Evolutionary conservation across 768 basidiomycete genomes (phyloP), one percentile per base, ranked within the genome.

Genomic region (Boletus patriciae): DNA sequence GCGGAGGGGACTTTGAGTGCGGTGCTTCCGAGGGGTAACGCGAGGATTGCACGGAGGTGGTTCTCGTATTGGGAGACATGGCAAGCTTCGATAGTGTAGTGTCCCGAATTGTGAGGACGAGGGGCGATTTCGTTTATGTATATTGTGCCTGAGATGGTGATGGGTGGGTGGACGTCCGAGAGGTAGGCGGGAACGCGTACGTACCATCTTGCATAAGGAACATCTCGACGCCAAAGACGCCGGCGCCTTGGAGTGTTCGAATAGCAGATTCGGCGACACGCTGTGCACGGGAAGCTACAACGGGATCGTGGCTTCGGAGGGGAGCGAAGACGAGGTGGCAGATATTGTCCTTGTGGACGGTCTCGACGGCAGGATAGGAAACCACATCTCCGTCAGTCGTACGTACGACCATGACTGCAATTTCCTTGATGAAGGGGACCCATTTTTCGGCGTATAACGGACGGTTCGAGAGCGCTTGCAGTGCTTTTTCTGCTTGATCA

Each of bases 21-120:
- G 0, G 94, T 94, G 5, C 90, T 91, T 27, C 95, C 96, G 19
- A 98, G 81, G 9, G 95, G 94, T 6, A 98, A 81, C 37, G 81
- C 83, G 15, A 98, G 85, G 71, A 99, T 95, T 19, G 94, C 91
- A 36, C 94, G 92, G 49, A 98, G 87, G 72, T 98, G 97, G 63
- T 98, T 97, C 72, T 94, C 93, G 74, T 92, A 99, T 74, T 98
- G 97, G 3, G 96, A 98, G 3, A 94, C 92, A 63, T 92, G 80
- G 72, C 94, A 98, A 0, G 96, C 94, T 75, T 98, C 97, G 67
- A 98, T 98, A 29, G 95, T 97, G 73, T 98, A 96, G 71, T 99
- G 97, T 0, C 96, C 97, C 10, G 95, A 98, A 75, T 98, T 99
- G 71, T 99, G 97, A 2, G 97, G 96, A 18, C 97, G 84, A 13